Conservation (phyloP, 192 early-diverging fungal species). For the Backusella macrospora region DNA sequence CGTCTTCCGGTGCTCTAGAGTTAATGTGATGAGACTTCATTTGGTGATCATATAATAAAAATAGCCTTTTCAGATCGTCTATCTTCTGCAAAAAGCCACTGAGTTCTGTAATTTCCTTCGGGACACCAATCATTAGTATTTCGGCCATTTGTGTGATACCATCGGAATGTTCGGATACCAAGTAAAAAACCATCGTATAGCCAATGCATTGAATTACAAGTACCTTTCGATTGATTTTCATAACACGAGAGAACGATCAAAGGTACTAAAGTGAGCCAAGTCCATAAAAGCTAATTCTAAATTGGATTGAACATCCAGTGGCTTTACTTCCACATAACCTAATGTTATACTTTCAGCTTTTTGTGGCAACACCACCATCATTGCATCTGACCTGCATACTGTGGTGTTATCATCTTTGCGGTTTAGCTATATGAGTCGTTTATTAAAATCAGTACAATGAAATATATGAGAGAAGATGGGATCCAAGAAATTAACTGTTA, state of each 20-base stretch:
- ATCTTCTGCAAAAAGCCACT: background rate
- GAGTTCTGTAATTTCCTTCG: background rate
- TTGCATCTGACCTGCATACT: slow-evolving; percentile 4
- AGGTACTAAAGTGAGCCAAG: slow-evolving; percentile 1
- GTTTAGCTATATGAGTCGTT: slow-evolving; percentile 8
- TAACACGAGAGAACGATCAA: slow-evolving; percentile 5
- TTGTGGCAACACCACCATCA: background rate
- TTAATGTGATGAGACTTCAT: background rate
- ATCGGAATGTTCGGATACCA: background rate
- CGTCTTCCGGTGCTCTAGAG: background rate
- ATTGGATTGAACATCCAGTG: slow-evolving; percentile 1
- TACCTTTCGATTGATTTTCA: background rate
- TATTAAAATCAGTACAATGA: background rate
- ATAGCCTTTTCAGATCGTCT: background rate
- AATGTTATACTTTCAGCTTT: slow-evolving; percentile 12
- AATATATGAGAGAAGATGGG: background rate
- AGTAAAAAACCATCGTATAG: background rate
- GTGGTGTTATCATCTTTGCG: slow-evolving; percentile 19
- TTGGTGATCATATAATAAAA: slow-evolving; percentile 4
- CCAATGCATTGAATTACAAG: background rate
- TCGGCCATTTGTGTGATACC: background rate
- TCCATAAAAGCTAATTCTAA: slow-evolving; percentile 8
- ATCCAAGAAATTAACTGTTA: too few species aligned
- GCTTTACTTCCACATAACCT: slow-evolving; percentile 17
- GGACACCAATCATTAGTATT: background rate